These are phyloP conservation scores for Solanum rostratum DNA, from an alignment of 257 asterid species.

Conservation along the genomic window DNA sequence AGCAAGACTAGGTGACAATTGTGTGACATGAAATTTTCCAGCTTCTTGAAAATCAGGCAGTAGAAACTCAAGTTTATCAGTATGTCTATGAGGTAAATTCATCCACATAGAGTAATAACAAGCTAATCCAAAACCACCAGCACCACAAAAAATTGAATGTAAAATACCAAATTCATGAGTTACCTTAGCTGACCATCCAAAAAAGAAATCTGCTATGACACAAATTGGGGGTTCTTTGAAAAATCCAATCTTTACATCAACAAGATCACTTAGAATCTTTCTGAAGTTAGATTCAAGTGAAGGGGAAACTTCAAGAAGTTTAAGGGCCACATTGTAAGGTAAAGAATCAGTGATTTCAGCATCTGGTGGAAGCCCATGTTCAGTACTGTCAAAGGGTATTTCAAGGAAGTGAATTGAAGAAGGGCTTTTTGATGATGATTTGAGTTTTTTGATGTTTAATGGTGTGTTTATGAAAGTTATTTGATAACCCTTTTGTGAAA, in stretches of 20 bases:
- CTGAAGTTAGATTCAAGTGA: conserved; percentile 23
- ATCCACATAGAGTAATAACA: conserved; percentile 52
- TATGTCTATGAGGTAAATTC: conserved; percentile 33
- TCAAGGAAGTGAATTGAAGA: conserved; percentile 28
- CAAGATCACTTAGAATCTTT: conserved; percentile 10
- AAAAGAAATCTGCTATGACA: conserved; percentile 40
- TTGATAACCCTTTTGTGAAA: not conserved
- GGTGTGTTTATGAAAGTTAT: conserved; percentile 25
- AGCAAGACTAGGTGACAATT: conserved; percentile 28
- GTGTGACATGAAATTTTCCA: conserved; percentile 34
- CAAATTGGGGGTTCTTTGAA: conserved; percentile 25
- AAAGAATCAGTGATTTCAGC: conserved; percentile 34
- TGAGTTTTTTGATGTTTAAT: conserved; percentile 39
- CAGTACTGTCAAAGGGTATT: conserved; percentile 39
- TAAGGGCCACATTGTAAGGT: conserved; percentile 22
- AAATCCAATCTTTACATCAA: not conserved
- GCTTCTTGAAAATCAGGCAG: conserved; percentile 63
- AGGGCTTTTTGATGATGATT: conserved; percentile 5
- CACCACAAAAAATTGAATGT: conserved; percentile 32
- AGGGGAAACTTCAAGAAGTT: conserved; percentile 25
- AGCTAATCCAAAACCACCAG: conserved; percentile 58
- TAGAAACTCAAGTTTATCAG: conserved; percentile 24
- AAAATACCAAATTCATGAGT: conserved; percentile 35
- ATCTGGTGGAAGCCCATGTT: conserved; percentile 42
- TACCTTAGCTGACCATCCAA: conserved; percentile 46